Conservation (phyloP, 1,139 yeast genomes). For the Barnettozyma hawaiiensis region DNA sequence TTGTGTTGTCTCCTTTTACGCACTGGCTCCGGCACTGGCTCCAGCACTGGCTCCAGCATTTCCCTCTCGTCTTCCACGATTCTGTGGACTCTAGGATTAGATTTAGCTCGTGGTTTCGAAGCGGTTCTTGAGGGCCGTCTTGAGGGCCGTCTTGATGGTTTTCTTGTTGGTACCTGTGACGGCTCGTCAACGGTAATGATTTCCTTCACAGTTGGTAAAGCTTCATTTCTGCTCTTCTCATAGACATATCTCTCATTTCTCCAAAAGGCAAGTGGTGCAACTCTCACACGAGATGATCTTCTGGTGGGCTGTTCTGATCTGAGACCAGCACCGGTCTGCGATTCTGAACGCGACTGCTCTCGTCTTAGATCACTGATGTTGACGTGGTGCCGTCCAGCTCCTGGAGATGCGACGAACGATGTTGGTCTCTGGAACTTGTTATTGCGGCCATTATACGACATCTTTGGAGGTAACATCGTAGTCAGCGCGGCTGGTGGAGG, state of each 20-base stretch:
- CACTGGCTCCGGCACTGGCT: neutral
- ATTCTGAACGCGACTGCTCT: conserved; percentile 20
- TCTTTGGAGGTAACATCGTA: conserved; percentile 4
- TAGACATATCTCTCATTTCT: conserved; percentile 73
- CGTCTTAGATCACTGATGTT: conserved; percentile 16
- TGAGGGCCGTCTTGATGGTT: conserved; percentile 16
- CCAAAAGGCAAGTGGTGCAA: conserved; percentile 82
- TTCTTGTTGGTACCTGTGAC: conserved; percentile 14
- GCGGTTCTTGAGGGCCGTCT: conserved; percentile 5
- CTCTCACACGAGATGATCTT: conserved; percentile 57
- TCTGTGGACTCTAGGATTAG: conserved; percentile 4
- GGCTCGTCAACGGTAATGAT: conserved; percentile 46
- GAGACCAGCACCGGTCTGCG: conserved; percentile 15
- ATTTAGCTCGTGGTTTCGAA: neutral
- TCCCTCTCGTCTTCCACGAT: conserved; percentile 10
- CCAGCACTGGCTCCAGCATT: neutral
- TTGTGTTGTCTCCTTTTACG: conserved; percentile 7
- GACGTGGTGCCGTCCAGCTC: conserved; percentile 15
- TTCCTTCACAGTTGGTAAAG: conserved; percentile 55
- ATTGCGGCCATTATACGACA: conserved; percentile 4
- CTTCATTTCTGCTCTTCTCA: conserved; percentile 41
- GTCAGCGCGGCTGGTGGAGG: neutral
- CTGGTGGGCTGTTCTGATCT: conserved; percentile 27
- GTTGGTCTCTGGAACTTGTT: conserved; percentile 19
- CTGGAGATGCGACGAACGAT: conserved; percentile 4